Evolutionary conservation across 805 yeast genomes (phyloP).

Genomic region (Pichia insulana): DNA sequence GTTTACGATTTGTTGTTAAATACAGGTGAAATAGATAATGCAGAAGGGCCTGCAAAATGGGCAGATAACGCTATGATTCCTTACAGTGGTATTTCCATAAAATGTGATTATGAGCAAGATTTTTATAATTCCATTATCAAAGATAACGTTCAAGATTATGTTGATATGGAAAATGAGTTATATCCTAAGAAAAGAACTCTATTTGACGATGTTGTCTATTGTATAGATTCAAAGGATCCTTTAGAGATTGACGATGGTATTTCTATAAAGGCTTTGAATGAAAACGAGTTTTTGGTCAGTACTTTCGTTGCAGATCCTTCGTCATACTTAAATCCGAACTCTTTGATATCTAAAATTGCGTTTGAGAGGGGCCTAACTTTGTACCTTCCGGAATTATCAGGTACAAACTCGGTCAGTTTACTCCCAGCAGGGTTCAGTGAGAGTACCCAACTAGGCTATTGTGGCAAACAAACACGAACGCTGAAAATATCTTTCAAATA

Average conservation of each 20-base stretch:
- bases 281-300: slow-evolving; percentile 36
- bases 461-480: slow-evolving; percentile 38
- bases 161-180: slow-evolving; percentile 15
- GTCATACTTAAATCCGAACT: slow-evolving; percentile 41
- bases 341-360: slow-evolving; percentile 44
- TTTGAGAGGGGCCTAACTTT: slow-evolving; percentile 53
- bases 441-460: slow-evolving; percentile 34
- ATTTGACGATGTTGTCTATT: slow-evolving; percentile 48
- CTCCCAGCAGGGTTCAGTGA: slow-evolving; percentile 50
- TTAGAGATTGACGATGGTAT: slow-evolving; percentile 94
- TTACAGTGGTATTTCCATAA: slow-evolving; percentile 31
- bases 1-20: slow-evolving; percentile 43
- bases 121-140: slow-evolving; percentile 29
- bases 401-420: slow-evolving; percentile 47
- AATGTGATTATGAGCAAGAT: slow-evolving; percentile 35
- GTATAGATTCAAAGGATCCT: slow-evolving; percentile 75
- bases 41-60: slow-evolving; percentile 46
- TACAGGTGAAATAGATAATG: slow-evolving; percentile 21
- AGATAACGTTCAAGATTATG: slow-evolving; percentile 13
- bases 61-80: slow-evolving; percentile 40
- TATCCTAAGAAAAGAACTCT: slow-evolving; percentile 27
- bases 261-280: slow-evolving; percentile 35
- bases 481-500: slow-evolving; percentile 33
- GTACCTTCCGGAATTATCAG: slow-evolving; percentile 50
- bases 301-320: slow-evolving; percentile 87